phyloP scores from a whole-genome alignment of 345 rosid species.

The Gossypium sturtianum region DNA sequence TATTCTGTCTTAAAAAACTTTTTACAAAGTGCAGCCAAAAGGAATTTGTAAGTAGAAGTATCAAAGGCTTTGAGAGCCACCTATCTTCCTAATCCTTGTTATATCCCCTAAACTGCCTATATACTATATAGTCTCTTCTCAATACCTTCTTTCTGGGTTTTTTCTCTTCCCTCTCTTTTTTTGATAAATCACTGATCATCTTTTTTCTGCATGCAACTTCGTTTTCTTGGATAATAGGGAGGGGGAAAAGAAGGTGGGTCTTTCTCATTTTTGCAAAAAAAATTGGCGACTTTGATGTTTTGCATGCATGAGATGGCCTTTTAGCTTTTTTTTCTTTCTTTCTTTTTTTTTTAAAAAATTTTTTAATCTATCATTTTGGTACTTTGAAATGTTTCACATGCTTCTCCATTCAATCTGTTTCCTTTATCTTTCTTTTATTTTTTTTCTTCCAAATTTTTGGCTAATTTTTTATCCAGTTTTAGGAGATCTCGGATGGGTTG shows the following conservation, averaged over 20 bases:
- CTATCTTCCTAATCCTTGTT: neutral
- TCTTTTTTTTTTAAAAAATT: too few relatives aligned
- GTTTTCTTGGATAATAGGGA: neutral
- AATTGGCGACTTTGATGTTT: neutral
- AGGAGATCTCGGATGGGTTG: neutral
- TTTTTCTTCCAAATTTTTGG: neutral
- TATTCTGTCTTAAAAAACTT: neutral
- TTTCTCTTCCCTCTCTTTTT: neutral
- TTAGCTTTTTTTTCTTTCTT: neutral
- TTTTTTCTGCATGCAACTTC: conserved; percentile 22
- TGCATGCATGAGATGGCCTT: conserved; percentile 29
- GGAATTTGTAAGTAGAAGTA: neutral
- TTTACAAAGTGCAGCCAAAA: neutral
- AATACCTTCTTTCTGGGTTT: neutral
- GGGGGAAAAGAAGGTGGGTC: conserved; percentile 2
- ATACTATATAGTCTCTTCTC: neutral
- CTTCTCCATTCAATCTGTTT: neutral
- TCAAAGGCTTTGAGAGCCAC: neutral
- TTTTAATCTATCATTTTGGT: neutral
- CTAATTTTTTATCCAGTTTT: neutral
- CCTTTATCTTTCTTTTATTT: neutral
- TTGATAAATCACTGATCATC: neutral
- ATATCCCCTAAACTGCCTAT: neutral
- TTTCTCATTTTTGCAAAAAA: neutral
- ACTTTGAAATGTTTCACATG: conserved; percentile 13